Percentiles rank a stretch among this genome's conserved stretches.
phyloP scores from a whole-genome alignment of 495 filamentous ascomycete genomes.

The Opeltia flavorubescens region DNA sequence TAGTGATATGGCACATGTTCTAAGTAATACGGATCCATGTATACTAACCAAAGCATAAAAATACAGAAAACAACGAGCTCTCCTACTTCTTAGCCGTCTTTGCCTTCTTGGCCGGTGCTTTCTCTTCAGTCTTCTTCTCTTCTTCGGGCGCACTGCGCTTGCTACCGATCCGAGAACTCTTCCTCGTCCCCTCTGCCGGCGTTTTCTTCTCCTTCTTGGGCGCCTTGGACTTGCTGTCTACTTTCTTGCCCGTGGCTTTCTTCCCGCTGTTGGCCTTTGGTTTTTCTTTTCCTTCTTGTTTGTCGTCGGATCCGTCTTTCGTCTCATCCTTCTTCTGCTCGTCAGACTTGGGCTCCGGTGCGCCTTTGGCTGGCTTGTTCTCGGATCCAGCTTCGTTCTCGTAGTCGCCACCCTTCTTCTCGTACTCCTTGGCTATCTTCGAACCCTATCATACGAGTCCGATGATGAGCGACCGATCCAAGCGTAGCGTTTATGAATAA shows the following conservation, averaged over 20 bases:
- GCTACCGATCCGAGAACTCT: conserved; percentile 16
- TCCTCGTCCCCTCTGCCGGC: conserved; percentile 14
- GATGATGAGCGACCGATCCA: background rate
- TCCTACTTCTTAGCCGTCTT: conserved; percentile 15
- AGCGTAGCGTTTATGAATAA: background rate
- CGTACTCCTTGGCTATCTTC: conserved; percentile 41
- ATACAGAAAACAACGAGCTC: too few relatives aligned
- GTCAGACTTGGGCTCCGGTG: conserved; percentile 9
- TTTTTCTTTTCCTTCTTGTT: conserved; percentile 13
- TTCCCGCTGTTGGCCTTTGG: conserved; percentile 19
- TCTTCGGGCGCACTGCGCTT: conserved; percentile 16
- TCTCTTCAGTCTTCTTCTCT: conserved; percentile 7
- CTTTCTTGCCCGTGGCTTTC: conserved; percentile 17
- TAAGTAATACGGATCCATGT: too few relatives aligned
- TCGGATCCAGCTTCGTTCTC: conserved; percentile 33
- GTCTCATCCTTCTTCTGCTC: conserved; percentile 2
- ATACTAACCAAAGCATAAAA: too few relatives aligned
- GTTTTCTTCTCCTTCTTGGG: conserved; percentile 17
- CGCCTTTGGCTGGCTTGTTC: conserved; percentile 21
- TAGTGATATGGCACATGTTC: too few relatives aligned
- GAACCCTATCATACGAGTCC: conserved; percentile 17
- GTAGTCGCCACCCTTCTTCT: conserved; percentile 36
- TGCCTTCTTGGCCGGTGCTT: conserved; percentile 34
- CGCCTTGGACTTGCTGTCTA: conserved; percentile 16
- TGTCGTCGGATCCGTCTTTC: too few relatives aligned